These are phyloP conservation scores for Micractinium conductrix DNA, from an alignment of 139 green algal species.

Conservation along the genomic window DNA sequence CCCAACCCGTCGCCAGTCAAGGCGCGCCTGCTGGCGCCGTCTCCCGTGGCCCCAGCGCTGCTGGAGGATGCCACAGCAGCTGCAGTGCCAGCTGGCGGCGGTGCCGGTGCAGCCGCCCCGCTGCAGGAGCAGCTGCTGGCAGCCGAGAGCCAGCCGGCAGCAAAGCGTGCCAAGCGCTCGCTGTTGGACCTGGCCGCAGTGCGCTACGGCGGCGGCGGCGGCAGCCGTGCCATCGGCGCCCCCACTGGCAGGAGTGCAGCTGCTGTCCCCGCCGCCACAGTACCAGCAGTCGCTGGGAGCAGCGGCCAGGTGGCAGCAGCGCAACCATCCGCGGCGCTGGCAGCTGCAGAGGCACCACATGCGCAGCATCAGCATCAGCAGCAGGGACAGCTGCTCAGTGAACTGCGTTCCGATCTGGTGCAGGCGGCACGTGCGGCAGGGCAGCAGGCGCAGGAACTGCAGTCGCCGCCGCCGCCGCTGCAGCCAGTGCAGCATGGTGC, in stretches of 20 bases:
- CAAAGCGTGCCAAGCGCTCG: constrained; percentile 1
- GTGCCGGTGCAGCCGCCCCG: too few relatives aligned
- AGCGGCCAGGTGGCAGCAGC: background rate
- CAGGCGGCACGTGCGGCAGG: too few relatives aligned
- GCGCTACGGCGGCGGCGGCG: background rate
- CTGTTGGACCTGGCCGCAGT: background rate
- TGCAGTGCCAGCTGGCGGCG: background rate
- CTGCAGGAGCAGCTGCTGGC: background rate
- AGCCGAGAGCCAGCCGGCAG: background rate
- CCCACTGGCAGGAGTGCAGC: background rate
- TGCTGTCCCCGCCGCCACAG: background rate
- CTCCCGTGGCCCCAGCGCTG: background rate
- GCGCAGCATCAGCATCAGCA: background rate
- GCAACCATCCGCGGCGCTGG: background rate
- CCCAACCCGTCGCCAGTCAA: constrained; percentile 64
- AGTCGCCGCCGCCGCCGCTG: background rate
- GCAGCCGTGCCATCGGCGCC: background rate
- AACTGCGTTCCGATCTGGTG: background rate
- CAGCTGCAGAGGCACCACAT: background rate
- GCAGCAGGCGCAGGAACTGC: background rate
- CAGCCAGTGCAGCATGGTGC: background rate
- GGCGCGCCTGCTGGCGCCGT: background rate
- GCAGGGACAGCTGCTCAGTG: background rate
- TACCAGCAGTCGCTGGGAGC: background rate
- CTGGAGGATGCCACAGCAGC: background rate